A percentile compares a stretch with the other conserved stretches of the same genome.
These are phyloP conservation scores for Taphrina confusa DNA, from an alignment of 1,139 yeast genomes.

Conservation along the genomic window DNA sequence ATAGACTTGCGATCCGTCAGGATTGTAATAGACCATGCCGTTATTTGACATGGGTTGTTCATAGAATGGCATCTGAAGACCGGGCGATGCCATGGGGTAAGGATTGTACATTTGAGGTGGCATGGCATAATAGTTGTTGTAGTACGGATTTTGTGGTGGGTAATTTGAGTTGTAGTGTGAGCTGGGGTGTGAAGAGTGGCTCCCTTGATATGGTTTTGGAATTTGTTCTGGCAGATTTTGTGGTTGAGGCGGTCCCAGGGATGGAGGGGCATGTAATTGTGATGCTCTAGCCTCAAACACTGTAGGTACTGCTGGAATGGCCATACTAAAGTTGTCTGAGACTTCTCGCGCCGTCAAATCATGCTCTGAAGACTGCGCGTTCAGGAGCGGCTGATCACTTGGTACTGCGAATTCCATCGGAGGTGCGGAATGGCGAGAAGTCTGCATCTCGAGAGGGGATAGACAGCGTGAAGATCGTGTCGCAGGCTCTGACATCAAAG, in stretches of 20 bases:
- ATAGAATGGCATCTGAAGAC: slow-evolving; percentile 7
- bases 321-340: neutral
- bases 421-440: slow-evolving; percentile 10
- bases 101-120: neutral
- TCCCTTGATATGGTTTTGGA: neutral
- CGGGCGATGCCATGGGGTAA: neutral
- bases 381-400: neutral
- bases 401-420: neutral
- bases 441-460: neutral
- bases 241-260: slow-evolving; percentile 14
- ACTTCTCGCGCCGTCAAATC: neutral
- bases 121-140: neutral
- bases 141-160: neutral
- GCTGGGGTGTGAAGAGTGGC: neutral
- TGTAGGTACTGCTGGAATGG: slow-evolving; percentile 1
- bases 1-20: slow-evolving; percentile 14
- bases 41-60: neutral
- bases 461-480: neutral
- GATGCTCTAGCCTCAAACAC: slow-evolving; percentile 4
- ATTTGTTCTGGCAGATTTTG: slow-evolving; percentile 20
- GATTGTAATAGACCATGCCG: slow-evolving; percentile 12
- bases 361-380: neutral
- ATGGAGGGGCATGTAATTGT: slow-evolving; percentile 15
- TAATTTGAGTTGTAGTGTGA: neutral
- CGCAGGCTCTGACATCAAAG: neutral